Base-by-base conservation (phyloP, 306 rosid species). In the Comarum palustre region DNA sequence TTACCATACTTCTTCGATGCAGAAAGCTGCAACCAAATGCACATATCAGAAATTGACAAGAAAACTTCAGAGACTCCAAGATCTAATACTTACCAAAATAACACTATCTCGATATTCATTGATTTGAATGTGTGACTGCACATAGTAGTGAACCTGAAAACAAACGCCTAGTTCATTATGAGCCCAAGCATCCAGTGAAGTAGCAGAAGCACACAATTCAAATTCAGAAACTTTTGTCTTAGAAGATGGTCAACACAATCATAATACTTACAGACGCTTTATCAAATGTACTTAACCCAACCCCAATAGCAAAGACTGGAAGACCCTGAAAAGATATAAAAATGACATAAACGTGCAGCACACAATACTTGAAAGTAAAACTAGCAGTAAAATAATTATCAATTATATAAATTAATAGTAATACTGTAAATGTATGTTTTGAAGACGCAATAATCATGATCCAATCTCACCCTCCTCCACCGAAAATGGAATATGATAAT, bases 71-170 rank as follows among this genome's bases (percentile, higher is more conserved):
- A 42, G 24, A 74, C 60, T 43, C 48, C 57, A 8, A 78, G 88
- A 64, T 70, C 19, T 29, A 66, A 73, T 29, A 60, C 93, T 74
- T 67, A 94, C 98, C 96, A 94, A 89, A 73, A 89, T 42, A 75
- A 88, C 75, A 24, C 89, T 78, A 79, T 94, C 98, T 67, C 98
- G 91, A 76, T 94, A 94, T 84, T 94, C 97, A 73, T 94, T 94
- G 43, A 94, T 83, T 83, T 94, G 98, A 86, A 94, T 94, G 82
- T 94, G 98, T 71, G 98, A 94, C 86, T 94, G 98, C 84, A 94
- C 97, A 86, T 94, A 94, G 85, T 86, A 88, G 79, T 91, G 88
- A 69, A 91, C 96, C 98, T 94, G 39, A 45, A 76, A 52, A 67
- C 41, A 27, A 13, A 24, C 5, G 45, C 24, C 27, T 68, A 71